A percentile compares a stretch with the other conserved stretches of the same genome.
These are phyloP conservation scores for Ammopiptanthus mongolicus DNA, from an alignment of 306 rosid species.

Conservation along the genomic window DNA sequence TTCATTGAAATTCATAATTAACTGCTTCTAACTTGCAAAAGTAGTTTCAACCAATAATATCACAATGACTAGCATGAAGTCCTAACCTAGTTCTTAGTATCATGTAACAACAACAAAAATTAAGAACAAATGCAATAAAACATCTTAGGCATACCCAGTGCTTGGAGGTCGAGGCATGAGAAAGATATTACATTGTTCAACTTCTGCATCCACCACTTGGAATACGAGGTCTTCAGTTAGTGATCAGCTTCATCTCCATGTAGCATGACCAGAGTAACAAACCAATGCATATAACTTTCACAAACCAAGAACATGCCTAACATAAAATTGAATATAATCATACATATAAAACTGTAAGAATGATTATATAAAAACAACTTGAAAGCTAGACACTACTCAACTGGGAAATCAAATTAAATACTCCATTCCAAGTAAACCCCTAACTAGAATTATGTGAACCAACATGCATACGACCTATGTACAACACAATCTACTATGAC, in stretches of 20 bases:
- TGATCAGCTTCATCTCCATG: neutral
- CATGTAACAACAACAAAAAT: neutral
- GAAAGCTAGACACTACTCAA: neutral
- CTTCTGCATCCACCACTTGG: neutral
- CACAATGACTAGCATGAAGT: neutral
- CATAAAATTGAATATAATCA: neutral
- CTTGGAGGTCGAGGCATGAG: conserved; percentile 1
- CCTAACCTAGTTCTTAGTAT: conserved; percentile 5
- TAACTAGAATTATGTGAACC: neutral
- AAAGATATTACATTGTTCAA: neutral
- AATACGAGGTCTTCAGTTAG: neutral
- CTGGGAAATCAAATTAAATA: neutral
- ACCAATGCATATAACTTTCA: neutral
- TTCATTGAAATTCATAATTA: neutral
- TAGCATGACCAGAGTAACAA: conserved; percentile 1
- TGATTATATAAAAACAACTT: neutral
- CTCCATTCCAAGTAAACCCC: neutral
- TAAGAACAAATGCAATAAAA: neutral
- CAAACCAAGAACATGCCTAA: neutral
- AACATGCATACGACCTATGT: too few relatives aligned
- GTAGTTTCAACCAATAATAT: neutral
- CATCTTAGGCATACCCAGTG: neutral
- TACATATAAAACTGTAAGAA: neutral
- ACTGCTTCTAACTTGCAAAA: neutral
- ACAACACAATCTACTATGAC: too few relatives aligned